These are phyloP conservation scores for Tricholoma furcatifolium DNA, from an alignment of 768 basidiomycete species.

Conservation along the genomic window DNA sequence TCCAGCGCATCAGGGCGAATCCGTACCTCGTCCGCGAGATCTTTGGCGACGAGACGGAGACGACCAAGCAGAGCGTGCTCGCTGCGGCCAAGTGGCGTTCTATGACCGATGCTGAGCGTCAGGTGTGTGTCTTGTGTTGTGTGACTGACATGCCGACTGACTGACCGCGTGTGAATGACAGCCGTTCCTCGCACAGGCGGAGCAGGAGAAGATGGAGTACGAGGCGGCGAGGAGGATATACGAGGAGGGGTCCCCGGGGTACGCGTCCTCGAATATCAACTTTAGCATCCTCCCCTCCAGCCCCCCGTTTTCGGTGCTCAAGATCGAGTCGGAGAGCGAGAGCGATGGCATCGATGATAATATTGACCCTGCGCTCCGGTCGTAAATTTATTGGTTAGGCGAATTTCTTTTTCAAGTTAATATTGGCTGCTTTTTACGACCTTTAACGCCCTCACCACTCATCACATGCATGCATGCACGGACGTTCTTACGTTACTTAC, in stretches of 20 bases:
- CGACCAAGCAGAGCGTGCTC: slow-evolving; percentile 91
- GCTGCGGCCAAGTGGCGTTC: slow-evolving; percentile 92
- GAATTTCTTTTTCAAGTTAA: neutral
- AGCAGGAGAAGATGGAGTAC: slow-evolving; percentile 94
- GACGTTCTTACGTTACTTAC: slow-evolving; percentile 12
- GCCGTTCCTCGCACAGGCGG: slow-evolving; percentile 93
- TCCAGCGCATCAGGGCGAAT: slow-evolving; percentile 85
- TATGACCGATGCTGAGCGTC: slow-evolving; percentile 91
- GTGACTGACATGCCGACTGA: neutral
- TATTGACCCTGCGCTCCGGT: slow-evolving; percentile 33
- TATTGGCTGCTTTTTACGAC: slow-evolving; percentile 21
- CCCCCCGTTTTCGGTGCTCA: slow-evolving; percentile 60
- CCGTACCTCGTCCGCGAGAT: slow-evolving; percentile 72
- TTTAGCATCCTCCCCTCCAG: slow-evolving; percentile 78
- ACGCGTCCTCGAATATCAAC: slow-evolving; percentile 73
- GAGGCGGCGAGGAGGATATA: slow-evolving; percentile 83
- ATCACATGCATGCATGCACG: neutral
- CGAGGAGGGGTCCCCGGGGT: slow-evolving; percentile 74
- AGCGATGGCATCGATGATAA: slow-evolving; percentile 63
- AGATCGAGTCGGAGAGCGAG: slow-evolving; percentile 67
- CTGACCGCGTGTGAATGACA: slow-evolving; percentile 27
- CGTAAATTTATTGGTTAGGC: slow-evolving; percentile 22
- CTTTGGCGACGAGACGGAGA: slow-evolving; percentile 89
- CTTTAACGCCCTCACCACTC: slow-evolving; percentile 32
- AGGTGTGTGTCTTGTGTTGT: slow-evolving; percentile 54